These are phyloP conservation scores for Saccharomycopsis amapae DNA, from an alignment of 805 yeast species.

Conservation along the genomic window DNA sequence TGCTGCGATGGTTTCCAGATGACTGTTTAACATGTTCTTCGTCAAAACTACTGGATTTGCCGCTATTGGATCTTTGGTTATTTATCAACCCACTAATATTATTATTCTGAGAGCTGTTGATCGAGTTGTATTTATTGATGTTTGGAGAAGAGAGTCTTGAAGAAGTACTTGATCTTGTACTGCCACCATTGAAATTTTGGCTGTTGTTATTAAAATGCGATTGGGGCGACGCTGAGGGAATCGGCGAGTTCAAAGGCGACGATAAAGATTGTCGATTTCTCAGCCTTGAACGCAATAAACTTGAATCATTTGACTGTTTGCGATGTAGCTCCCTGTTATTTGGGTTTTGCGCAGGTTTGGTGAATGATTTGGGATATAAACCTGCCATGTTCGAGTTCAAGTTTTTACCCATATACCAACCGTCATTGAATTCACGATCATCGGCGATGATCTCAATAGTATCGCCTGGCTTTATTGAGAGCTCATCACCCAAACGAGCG, in stretches of 20 bases:
- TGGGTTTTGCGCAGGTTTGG: conserved; percentile 40
- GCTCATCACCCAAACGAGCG: conserved; percentile 85
- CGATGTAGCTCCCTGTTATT: conserved; percentile 1
- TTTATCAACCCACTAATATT: conserved; percentile 1
- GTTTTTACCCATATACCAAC: conserved; percentile 93
- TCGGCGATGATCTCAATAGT: conserved; percentile 83
- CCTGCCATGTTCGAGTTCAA: conserved; percentile 70
- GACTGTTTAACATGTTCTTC: background rate
- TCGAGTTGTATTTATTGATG: background rate
- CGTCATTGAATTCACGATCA: conserved; percentile 89
- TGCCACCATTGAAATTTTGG: background rate
- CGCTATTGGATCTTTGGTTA: conserved; percentile 3
- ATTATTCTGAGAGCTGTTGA: background rate
- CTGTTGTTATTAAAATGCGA: background rate
- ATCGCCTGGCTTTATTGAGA: conserved; percentile 75
- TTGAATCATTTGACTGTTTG: conserved; percentile 24
- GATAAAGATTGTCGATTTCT: conserved; percentile 36
- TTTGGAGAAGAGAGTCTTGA: conserved; percentile 9
- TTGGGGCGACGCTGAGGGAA: conserved; percentile 6
- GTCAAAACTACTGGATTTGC: conserved; percentile 2
- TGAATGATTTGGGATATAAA: conserved; percentile 83
- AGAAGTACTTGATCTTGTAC: background rate
- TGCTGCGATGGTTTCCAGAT: conserved; percentile 20
- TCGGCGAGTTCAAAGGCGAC: conserved; percentile 14
- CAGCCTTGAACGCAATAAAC: conserved; percentile 51